Base-by-base conservation (phyloP, 495 filamentous ascomycete genomes). In the Echria macrotheca region DNA sequence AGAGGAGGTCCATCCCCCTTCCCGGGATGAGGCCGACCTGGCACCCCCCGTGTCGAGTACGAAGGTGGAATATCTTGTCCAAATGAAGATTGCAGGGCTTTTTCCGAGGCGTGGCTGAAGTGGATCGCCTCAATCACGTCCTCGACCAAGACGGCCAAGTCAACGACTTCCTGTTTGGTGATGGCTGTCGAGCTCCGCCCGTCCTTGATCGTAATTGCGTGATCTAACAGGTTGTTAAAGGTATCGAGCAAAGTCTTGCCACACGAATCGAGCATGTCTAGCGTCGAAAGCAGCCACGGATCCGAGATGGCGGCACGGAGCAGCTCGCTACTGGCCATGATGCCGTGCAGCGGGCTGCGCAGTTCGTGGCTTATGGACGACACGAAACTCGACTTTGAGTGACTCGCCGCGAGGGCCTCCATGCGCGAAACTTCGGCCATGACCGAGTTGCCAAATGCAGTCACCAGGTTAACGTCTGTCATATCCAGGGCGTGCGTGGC, bases 281-380 rank as follows among this genome's bases (percentile, higher is more conserved):
- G 70, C 33, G 88, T 72, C n/a, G 78, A 81, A 22, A 68, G 67
- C 58, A 87, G 83, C 50, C 72, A 67, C 4, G 64, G 59, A 28
- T 77, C 68, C 3, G 81, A 66, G 14, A 68, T 52, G 0, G 73
- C 79, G 9, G 78, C 75, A 19, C 78, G 69, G 5, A 90, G 57
- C 47, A 94, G 82, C 57, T 93, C 86, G 1, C 80, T 80, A 36
- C 79, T 82, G 0, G 83, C 84, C 2, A 89, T 60, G 36, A 89
- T 86, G 0, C 86, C 86, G 53, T 90, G 85, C 5, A 94, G 65
- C 1, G 88, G 88, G 14, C 80, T 86, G 4, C 87, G 76, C 12
- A 93, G 70, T 58, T 94, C 88, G 58, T 94, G 88, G 24, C 80
- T 85, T 21, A 90, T 76, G 9, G 80, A 85, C 0, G 81, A 81